Percentiles rank a stretch among this genome's conserved stretches.
phyloP scores from a whole-genome alignment of 164 flowering plant genomes.

The Aristolochia contorta region DNA sequence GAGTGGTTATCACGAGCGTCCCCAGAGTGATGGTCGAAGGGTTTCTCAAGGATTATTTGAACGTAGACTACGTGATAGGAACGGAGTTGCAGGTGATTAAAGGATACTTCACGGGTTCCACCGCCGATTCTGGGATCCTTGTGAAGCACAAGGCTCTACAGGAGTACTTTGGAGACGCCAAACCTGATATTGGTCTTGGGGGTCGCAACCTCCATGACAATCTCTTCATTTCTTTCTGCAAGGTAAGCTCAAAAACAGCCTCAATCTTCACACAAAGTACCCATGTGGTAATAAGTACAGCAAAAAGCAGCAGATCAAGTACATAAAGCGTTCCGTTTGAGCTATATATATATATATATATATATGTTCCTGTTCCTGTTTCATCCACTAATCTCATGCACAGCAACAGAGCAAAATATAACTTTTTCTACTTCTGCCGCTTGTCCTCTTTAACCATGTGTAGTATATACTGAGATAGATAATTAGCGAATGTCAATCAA shows the following conservation, averaged over 20 bases:
- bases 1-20: slow-evolving; percentile 43
- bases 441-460: no score
- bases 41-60: slow-evolving; percentile 61
- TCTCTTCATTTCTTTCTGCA: slow-evolving; percentile 68
- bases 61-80: slow-evolving; percentile 49
- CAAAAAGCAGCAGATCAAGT: neutral
- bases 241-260: slow-evolving; percentile 32
- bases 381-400: no score
- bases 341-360: no score
- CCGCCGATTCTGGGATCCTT: slow-evolving; percentile 41
- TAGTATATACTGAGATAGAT: no score
- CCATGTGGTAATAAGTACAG: neutral
- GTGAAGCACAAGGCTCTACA: slow-evolving; percentile 54
- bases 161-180: slow-evolving; percentile 48
- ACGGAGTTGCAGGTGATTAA: slow-evolving; percentile 50
- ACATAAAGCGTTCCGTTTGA: no score
- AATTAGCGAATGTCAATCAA: no score
- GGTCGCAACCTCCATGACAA: slow-evolving; percentile 28
- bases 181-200: slow-evolving; percentile 69
- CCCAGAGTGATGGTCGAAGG: slow-evolving; percentile 85
- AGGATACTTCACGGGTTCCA: slow-evolving; percentile 47
- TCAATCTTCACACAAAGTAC: neutral
- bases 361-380: no score
- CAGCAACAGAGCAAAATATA: no score
- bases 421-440: no score